Evolutionary conservation across 2,329 filamentous ascomycete genomes (phyloP).

Genomic region (Alternaria rosae): DNA sequence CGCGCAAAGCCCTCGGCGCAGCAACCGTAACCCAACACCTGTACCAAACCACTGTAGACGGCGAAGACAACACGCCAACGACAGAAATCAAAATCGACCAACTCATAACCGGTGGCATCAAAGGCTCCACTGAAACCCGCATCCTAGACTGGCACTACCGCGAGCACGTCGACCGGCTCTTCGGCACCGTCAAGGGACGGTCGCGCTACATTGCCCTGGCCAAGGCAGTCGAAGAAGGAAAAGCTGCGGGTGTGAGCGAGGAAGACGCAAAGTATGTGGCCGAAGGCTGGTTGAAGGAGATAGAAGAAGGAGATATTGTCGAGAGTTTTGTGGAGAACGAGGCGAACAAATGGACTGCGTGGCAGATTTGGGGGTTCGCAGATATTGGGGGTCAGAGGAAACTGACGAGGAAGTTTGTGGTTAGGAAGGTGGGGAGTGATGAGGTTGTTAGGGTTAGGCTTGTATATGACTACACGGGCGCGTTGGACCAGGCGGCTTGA

Average conservation of each 20-base stretch:
- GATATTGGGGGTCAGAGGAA: constrained; percentile 42
- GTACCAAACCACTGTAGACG: constrained; percentile 41
- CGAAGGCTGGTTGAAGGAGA: constrained; percentile 42
- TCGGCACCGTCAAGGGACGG: constrained; percentile 72
- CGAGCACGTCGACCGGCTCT: constrained; percentile 79
- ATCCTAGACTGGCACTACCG: constrained; percentile 65
- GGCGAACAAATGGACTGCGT: constrained; percentile 46
- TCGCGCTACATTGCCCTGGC: constrained; percentile 58
- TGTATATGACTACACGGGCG: constrained; percentile 46
- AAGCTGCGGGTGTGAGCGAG: constrained; percentile 26
- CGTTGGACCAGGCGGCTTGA: constrained; percentile 18
- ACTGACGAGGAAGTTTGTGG: constrained; percentile 41
- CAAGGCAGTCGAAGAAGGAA: constrained; percentile 29
- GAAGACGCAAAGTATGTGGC: constrained; percentile 35
- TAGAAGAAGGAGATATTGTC: constrained; percentile 40
- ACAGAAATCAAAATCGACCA: constrained; percentile 77
- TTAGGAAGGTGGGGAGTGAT: constrained; percentile 42
- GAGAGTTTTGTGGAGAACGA: constrained; percentile 47
- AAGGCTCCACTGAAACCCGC: constrained; percentile 68
- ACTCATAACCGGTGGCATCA: constrained; percentile 72
- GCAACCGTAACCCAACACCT: constrained; percentile 74
- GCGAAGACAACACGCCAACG: constrained; percentile 26
- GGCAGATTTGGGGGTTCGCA: constrained; percentile 46
- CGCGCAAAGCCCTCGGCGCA: constrained; percentile 73
- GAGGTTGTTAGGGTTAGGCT: constrained; percentile 39